These are phyloP conservation scores for Tolypocladium nubicola DNA, from an alignment of 2,329 filamentous ascomycete species.

Conservation along the genomic window DNA sequence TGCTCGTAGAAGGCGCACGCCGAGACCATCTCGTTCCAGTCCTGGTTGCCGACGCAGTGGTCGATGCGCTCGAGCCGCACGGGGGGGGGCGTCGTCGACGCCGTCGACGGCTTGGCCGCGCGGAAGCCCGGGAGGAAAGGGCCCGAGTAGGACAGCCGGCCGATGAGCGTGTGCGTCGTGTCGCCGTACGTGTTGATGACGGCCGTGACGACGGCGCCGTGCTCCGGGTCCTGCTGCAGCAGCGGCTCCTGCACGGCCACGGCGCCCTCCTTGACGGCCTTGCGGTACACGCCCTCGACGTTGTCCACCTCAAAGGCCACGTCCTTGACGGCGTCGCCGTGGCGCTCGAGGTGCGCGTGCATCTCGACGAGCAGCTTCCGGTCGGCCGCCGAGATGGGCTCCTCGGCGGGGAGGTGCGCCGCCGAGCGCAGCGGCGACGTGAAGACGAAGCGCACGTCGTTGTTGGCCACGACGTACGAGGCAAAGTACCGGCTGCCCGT, in stretches of 20 bases:
- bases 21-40: constrained; percentile 76
- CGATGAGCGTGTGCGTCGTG: constrained; percentile 86
- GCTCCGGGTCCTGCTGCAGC: constrained; percentile 41
- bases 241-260: constrained; percentile 51
- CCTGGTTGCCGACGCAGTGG: constrained; percentile 95
- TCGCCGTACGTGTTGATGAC: constrained; percentile 89
- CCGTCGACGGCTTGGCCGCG: constrained; percentile 30
- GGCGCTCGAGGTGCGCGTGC: constrained; percentile 70
- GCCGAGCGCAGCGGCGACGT: constrained; percentile 66
- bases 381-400: constrained; percentile 54
- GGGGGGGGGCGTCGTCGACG: constrained; percentile 40
- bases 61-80: constrained; percentile 70
- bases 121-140: constrained; percentile 78
- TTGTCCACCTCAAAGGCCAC: constrained; percentile 92
- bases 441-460: constrained; percentile 70
- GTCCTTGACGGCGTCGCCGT: constrained; percentile 91
- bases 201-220: constrained; percentile 61
- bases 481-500: constrained; percentile 74
- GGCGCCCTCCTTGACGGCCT: constrained; percentile 57
- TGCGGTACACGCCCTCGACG: constrained; percentile 67
- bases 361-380: constrained; percentile 59
- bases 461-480: constrained; percentile 75
- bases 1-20: constrained; percentile 70
- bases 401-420: constrained; percentile 42
- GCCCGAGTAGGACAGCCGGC: constrained; percentile 59